phyloP scores from a whole-genome alignment of 805 yeast genomes.

The Starmera amethionina region DNA sequence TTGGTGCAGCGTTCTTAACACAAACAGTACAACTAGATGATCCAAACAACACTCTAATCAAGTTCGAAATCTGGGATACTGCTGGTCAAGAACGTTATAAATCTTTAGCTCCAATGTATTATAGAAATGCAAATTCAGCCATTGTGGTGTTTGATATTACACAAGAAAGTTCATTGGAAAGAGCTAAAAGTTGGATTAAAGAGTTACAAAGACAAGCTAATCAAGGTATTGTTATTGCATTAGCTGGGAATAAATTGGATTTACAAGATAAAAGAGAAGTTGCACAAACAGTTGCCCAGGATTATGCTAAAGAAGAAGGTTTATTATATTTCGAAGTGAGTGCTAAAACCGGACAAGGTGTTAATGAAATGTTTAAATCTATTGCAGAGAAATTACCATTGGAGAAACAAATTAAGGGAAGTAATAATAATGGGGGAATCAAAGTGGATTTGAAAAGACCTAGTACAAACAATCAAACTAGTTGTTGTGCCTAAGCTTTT shows the following conservation, averaged over 20 bases:
- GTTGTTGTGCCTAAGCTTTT: conserved; percentile 31
- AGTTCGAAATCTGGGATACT: conserved; percentile 80
- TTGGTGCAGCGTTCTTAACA: conserved; percentile 78
- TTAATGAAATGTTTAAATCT: conserved; percentile 35
- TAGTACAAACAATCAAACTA: conserved; percentile 30
- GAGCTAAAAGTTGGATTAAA: conserved; percentile 71
- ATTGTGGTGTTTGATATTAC: conserved; percentile 72
- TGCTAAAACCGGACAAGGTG: conserved; percentile 47
- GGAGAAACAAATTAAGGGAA: conserved; percentile 15
- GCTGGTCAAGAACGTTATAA: conserved; percentile 80
- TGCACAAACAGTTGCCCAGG: conserved; percentile 33
- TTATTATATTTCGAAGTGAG: conserved; percentile 44
- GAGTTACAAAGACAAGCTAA: conserved; percentile 64
- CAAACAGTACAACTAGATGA: conserved; percentile 46
- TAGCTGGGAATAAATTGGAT: conserved; percentile 76
- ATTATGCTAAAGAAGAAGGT: conserved; percentile 44
- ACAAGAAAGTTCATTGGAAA: conserved; percentile 48
- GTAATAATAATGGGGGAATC: conserved; percentile 7
- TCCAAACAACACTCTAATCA: conserved; percentile 34
- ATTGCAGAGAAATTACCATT: conserved; percentile 38
- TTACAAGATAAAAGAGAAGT: conserved; percentile 40
- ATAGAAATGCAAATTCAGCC: conserved; percentile 74
- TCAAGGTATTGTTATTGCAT: conserved; percentile 49
- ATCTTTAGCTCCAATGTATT: conserved; percentile 76
- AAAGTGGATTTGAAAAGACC: conserved; percentile 32